Conservation (phyloP, 345 rosid genomes). For the Melaleuca alternifolia region DNA sequence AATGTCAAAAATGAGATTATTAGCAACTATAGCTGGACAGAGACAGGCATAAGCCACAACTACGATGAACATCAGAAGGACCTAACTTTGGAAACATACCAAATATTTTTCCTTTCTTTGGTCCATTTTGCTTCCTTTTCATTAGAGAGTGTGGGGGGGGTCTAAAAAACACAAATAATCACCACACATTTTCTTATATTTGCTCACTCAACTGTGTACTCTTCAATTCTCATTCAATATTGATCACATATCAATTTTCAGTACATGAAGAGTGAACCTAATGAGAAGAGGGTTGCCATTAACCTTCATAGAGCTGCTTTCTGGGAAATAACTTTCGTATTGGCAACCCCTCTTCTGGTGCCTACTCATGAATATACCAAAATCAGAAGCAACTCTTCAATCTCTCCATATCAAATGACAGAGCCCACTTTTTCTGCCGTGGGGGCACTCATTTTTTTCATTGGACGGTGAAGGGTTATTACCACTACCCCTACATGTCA, state of each 20-base stretch:
- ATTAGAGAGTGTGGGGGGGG: neutral
- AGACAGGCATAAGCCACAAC: neutral
- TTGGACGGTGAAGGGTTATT: neutral
- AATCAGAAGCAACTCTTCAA: neutral
- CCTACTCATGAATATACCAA: neutral
- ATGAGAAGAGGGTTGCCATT: neutral
- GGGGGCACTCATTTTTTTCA: neutral
- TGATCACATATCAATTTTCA: neutral
- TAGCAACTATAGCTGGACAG: neutral
- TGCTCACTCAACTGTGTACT: too few relatives aligned
- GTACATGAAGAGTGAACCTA: neutral
- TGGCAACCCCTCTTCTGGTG: neutral
- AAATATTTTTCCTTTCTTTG: neutral
- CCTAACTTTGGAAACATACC: neutral
- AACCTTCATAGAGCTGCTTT: neutral
- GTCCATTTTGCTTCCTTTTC: neutral
- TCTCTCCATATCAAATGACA: neutral
- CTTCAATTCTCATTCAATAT: neutral
- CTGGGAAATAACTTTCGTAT: neutral
- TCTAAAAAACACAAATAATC: neutral
- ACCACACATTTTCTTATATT: neutral
- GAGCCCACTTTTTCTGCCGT: neutral
- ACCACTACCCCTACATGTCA: neutral
- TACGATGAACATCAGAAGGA: neutral
- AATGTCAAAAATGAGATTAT: neutral